A percentile compares a stretch with the other conserved stretches of the same genome.
phyloP scores from a whole-genome alignment of 2,329 filamentous ascomycete genomes.

The Mycosphaerella sp. region DNA sequence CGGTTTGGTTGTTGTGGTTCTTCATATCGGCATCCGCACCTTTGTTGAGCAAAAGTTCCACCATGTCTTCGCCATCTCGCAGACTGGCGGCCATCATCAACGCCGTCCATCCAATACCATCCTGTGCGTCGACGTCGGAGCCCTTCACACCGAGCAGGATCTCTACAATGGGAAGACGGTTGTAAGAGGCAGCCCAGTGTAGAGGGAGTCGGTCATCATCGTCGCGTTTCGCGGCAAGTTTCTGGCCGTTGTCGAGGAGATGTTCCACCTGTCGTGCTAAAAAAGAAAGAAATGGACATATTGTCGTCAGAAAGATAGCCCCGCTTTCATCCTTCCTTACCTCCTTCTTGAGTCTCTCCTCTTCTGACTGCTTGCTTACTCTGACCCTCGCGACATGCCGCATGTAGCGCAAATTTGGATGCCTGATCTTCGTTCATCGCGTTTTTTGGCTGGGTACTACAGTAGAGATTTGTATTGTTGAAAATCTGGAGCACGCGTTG shows the following conservation, averaged over 20 bases:
- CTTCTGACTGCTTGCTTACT: slow-evolving; percentile 46
- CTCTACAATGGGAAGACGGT: slow-evolving; percentile 66
- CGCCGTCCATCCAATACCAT: slow-evolving; percentile 74
- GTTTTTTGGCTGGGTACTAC: not conserved
- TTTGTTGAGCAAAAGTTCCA: slow-evolving; percentile 61
- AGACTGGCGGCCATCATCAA: slow-evolving; percentile 76
- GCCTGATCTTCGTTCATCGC: slow-evolving; percentile 33
- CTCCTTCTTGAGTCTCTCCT: not conserved
- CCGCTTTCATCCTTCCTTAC: not conserved
- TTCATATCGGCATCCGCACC: slow-evolving; percentile 68
- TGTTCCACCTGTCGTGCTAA: slow-evolving; percentile 66
- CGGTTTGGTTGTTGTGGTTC: slow-evolving; percentile 70
- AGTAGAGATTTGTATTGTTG: not conserved
- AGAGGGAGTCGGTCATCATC: slow-evolving; percentile 84
- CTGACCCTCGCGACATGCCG: slow-evolving; percentile 76
- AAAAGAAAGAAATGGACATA: not conserved
- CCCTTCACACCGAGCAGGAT: slow-evolving; percentile 62
- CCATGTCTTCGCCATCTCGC: slow-evolving; percentile 62
- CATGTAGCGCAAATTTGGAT: slow-evolving; percentile 75
- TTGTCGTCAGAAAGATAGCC: slow-evolving; percentile 4
- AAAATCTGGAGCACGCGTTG: slow-evolving; percentile 2
- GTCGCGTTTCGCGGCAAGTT: slow-evolving; percentile 66
- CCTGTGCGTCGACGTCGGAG: slow-evolving; percentile 80
- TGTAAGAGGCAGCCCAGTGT: slow-evolving; percentile 89
- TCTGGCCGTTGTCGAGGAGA: slow-evolving; percentile 68